Evolutionary conservation across 2,329 filamentous ascomycete species (phyloP).

Genomic region (Hypoxylon sp.): DNA sequence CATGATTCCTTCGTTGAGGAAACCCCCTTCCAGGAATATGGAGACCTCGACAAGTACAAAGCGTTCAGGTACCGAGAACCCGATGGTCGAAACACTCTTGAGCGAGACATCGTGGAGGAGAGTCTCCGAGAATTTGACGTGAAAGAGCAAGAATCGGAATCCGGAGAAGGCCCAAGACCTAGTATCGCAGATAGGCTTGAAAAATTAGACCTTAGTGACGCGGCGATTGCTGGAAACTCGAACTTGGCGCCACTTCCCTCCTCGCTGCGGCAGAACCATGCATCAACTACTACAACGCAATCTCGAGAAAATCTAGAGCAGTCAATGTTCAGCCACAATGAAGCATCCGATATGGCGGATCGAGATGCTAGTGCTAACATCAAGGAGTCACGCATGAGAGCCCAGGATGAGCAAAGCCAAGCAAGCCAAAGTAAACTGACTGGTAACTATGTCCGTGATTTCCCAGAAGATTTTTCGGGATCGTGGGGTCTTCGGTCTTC

Average conservation of each 20-base stretch:
- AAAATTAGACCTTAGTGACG: conserved; percentile 39
- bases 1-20: conserved; percentile 47
- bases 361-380: conserved; percentile 46
- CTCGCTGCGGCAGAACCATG: conserved; percentile 11
- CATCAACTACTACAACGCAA: conserved; percentile 20
- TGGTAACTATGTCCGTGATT: conserved; percentile 64
- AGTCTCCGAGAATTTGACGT: conserved; percentile 56
- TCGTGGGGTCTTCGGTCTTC: conserved; percentile 54
- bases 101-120: conserved; percentile 53
- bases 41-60: conserved; percentile 58
- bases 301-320: conserved; percentile 49
- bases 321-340: conserved; percentile 49
- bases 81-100: conserved; percentile 48
- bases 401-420: conserved; percentile 43
- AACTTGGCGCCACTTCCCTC: neutral
- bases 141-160: conserved; percentile 43
- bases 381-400: conserved; percentile 40
- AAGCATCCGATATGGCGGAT: conserved; percentile 50
- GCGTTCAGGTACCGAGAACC: conserved; percentile 55
- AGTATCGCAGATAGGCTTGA: conserved; percentile 35
- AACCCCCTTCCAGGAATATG: conserved; percentile 52
- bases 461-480: conserved; percentile 63
- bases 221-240: conserved; percentile 12
- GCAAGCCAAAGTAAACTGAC: conserved; percentile 52
- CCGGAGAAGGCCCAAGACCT: conserved; percentile 4